phyloP scores from a whole-genome alignment of 768 basidiomycete species.

The Lactarius evosmus region DNA sequence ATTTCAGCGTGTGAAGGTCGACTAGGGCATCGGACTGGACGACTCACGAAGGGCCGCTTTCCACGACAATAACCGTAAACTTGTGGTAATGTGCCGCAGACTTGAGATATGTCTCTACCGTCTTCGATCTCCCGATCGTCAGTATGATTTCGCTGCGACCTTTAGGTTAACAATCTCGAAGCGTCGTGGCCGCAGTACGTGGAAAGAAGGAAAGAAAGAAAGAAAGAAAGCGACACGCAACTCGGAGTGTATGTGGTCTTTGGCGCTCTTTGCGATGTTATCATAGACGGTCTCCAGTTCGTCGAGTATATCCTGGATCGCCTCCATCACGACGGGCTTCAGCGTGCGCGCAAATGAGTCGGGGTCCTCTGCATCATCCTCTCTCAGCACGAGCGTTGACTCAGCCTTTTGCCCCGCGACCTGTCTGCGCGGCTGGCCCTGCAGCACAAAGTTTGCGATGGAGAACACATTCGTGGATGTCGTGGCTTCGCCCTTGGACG shows the following conservation, averaged over 20 bases:
- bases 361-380: slow-evolving; percentile 71
- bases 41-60: slow-evolving; percentile 88
- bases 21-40: slow-evolving; percentile 40
- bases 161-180: background rate
- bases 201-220: background rate
- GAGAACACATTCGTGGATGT: slow-evolving; percentile 50
- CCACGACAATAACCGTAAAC: slow-evolving; percentile 94
- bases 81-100: slow-evolving; percentile 86
- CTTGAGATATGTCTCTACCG: slow-evolving; percentile 91
- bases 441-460: slow-evolving; percentile 78
- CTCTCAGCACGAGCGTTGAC: slow-evolving; percentile 54
- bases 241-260: slow-evolving; percentile 98
- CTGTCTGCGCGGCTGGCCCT: slow-evolving; percentile 65
- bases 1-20: slow-evolving; percentile 6
- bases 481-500: slow-evolving; percentile 48
- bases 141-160: slow-evolving; percentile 84
- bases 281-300: slow-evolving; percentile 96
- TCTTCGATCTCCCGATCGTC: slow-evolving; percentile 90
- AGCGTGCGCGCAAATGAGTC: slow-evolving; percentile 74
- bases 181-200: background rate
- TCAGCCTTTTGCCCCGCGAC: slow-evolving; percentile 45
- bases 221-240: slow-evolving; percentile 41
- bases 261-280: slow-evolving; percentile 89
- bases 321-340: slow-evolving; percentile 94
- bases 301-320: slow-evolving; percentile 93